Base-by-base conservation (phyloP, 192 early-diverging fungal species). In the Coemansia sp. region DNA sequence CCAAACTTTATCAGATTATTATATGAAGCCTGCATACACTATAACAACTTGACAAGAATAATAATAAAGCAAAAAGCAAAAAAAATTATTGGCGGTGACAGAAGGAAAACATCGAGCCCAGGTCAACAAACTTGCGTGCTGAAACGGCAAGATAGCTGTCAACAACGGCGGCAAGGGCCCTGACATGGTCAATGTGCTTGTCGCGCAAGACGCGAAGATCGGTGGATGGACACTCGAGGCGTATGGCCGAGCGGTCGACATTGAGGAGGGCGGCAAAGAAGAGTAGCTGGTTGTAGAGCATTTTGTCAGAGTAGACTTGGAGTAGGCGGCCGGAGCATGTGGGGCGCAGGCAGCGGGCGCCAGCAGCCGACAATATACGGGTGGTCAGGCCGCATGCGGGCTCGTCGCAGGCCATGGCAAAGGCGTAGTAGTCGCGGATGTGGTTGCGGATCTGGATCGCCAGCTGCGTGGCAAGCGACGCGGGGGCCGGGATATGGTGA, bases 371-470 rank as follows among this genome's bases (percentile, higher is more conserved):
- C 45, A 93, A 72, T 56, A 85, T 72, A 26, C 90, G 86, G 6
- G 95, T 92, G 8, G 75, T 60, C 34, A 88, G 85, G 5, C 60
- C 69, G 68, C 95, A 97, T 6, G 83, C 75, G 6, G 86, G 73
- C 56, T 96, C 93, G 62, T 96, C 93, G 81, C 97, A 99, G 33
- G 88, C 63, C 39, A 90, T 68, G 73, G 81, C 87, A 20, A 90
- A 87, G n/a, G 89, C 68, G 73, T 94, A 90, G 78, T 93, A 98
- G 49, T 76, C 75, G 38, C 85, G 76, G 21, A 98, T 87, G 43
- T 89, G 77, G 0, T 45, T 49, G 43, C 94, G 86, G 57, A 98
- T 93, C 11, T 78, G 78, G 10, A 80, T 23, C 9, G 78, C 73
- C 16, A 97, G 67, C 68, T 94, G 94, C 2, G 88, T 83, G 7